A percentile compares a stretch with the other conserved stretches of the same genome.
Evolutionary conservation across 2,329 filamentous ascomycete genomes (phyloP).

Genomic region (Neofusicoccum ribis): DNA sequence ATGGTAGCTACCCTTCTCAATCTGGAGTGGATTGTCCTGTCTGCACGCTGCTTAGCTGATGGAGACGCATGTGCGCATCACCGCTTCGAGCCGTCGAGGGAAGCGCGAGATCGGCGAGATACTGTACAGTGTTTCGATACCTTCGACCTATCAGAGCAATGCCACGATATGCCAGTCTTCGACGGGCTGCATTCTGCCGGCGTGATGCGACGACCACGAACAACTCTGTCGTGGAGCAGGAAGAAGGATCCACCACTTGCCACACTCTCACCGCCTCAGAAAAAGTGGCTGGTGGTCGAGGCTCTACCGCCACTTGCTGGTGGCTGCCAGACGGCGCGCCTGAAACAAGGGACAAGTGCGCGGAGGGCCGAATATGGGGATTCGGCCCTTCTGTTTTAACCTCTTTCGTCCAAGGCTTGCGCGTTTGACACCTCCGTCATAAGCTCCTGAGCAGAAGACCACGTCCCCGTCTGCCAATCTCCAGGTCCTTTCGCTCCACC

Average conservation of each 20-base stretch:
- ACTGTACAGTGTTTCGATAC: neutral
- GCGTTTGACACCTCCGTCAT: conserved; percentile 7
- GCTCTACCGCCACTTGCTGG: conserved; percentile 1
- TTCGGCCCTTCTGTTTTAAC: conserved; percentile 7
- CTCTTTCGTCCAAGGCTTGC: neutral
- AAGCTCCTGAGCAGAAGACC: conserved; percentile 1
- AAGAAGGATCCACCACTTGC: neutral
- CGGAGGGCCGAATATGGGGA: neutral
- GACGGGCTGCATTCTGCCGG: neutral
- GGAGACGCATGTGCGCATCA: too few relatives aligned
- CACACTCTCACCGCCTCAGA: conserved; percentile 1
- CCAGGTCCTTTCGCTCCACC: neutral
- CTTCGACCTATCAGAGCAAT: neutral
- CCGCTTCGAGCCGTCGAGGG: too few relatives aligned
- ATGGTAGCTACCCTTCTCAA: neutral
- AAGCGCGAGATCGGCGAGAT: too few relatives aligned
- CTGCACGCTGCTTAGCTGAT: neutral
- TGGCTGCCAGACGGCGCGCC: conserved; percentile 5
- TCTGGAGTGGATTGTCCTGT: neutral
- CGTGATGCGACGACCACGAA: too few relatives aligned
- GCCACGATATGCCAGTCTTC: neutral
- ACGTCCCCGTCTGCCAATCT: neutral
- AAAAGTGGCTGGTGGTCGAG: neutral
- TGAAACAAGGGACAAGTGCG: neutral
- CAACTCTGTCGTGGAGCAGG: too few relatives aligned